A percentile compares a stretch with the other conserved stretches of the same genome.
phyloP scores from a whole-genome alignment of 306 rosid genomes.

The Purshia tridentata region DNA sequence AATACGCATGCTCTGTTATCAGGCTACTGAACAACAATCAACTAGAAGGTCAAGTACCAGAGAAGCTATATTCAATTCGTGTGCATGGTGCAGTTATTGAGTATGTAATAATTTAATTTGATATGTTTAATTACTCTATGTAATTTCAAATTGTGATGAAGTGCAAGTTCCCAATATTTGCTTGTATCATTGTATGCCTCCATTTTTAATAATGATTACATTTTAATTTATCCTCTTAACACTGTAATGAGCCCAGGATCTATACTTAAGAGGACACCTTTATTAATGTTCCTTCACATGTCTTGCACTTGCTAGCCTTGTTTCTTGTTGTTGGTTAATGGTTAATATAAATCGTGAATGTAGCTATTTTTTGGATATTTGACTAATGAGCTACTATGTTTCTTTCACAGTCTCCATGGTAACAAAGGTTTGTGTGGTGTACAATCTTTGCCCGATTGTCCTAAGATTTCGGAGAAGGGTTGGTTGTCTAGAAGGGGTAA shows the following conservation, averaged over 20 bases:
- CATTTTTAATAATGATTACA: no score
- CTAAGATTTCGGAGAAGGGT: conserved; percentile 83
- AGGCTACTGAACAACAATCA: conserved; percentile 79
- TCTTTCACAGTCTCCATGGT: conserved; percentile 61
- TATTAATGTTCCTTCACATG: no score
- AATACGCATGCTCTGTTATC: conserved; percentile 33
- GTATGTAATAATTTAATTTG: conserved; percentile 45
- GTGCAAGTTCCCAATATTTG: neutral
- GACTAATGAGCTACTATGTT: neutral
- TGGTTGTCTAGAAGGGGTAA: conserved; percentile 67
- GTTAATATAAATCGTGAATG: neutral
- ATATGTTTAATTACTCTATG: conserved; percentile 1
- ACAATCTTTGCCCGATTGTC: conserved; percentile 68
- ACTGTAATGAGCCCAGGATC: no score
- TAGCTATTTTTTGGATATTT: neutral
- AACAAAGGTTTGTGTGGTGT: conserved; percentile 90
- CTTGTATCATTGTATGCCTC: neutral
- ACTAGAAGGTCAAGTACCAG: conserved; percentile 84
- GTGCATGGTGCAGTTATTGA: conserved; percentile 97
- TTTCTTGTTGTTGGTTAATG: neutral
- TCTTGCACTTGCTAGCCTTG: neutral
- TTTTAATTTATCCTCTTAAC: no score
- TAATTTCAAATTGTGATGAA: neutral
- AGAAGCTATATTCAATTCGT: conserved; percentile 73
- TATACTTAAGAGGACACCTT: no score